phyloP scores from a whole-genome alignment of 176 grass and related monocot species.

The Microstegium vimineum region DNA sequence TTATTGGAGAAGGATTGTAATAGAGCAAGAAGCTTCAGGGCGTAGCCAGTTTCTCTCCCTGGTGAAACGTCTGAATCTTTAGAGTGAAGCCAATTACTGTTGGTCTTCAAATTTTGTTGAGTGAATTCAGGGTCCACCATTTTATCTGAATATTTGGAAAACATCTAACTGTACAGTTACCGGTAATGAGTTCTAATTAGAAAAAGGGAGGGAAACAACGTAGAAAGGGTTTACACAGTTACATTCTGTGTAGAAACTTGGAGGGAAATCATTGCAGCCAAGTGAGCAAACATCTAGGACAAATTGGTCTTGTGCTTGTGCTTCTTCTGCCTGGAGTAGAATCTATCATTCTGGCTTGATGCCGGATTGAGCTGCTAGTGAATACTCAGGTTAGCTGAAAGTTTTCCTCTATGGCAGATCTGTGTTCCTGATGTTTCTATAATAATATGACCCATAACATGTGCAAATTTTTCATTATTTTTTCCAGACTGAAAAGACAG shows the following conservation, averaged over 20 bases:
- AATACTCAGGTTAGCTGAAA: not conserved
- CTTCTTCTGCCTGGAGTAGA: not conserved
- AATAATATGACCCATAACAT: not conserved
- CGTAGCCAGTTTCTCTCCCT: not conserved
- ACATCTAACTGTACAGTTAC: not conserved
- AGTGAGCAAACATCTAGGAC: no score
- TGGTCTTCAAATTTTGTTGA: not conserved
- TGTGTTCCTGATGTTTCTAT: not conserved
- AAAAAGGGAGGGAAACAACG: not conserved
- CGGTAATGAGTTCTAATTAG: not conserved
- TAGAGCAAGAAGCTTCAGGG: conserved; percentile 11
- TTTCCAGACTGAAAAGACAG: not conserved
- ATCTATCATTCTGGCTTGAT: not conserved
- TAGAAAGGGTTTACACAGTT: not conserved
- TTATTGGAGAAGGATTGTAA: not conserved
- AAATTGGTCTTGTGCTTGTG: no score
- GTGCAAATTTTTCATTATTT: not conserved
- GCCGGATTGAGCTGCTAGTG: not conserved
- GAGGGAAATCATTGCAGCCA: not conserved
- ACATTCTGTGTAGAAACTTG: not conserved
- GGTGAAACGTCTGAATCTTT: not conserved
- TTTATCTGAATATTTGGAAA: conserved; percentile 1
- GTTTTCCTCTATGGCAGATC: not conserved
- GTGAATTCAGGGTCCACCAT: not conserved
- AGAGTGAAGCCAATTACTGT: not conserved